Conservation (phyloP, 1,284 basidiomycete species). For the Heliocybe sulcata region DNA sequence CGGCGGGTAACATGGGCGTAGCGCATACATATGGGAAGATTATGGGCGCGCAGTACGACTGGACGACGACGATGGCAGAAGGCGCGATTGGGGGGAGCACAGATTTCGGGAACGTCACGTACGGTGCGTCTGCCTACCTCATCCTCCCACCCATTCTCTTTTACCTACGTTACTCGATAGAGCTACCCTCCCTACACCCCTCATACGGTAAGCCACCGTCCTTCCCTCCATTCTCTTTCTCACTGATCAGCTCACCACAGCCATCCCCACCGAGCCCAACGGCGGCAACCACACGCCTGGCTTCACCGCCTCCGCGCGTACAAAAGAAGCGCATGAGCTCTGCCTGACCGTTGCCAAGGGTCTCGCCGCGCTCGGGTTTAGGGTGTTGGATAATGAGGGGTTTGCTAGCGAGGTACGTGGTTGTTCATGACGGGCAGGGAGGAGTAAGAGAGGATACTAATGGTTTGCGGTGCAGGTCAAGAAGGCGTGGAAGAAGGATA, state of each 20-base stretch:
- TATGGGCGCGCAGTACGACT: constrained; percentile 45
- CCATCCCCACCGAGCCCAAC: constrained; percentile 46
- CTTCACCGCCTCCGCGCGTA: constrained; percentile 49
- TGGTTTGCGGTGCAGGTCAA: neutral
- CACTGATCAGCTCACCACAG: constrained; percentile 15
- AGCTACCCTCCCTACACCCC: constrained; percentile 28
- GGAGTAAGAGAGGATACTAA: too few relatives aligned
- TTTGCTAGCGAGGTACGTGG: constrained; percentile 29
- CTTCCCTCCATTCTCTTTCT: constrained; percentile 1
- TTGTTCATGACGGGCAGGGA: neutral
- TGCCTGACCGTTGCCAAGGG: constrained; percentile 51
- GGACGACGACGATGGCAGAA: constrained; percentile 41
- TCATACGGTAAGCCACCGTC: constrained; percentile 30
- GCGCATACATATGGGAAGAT: constrained; percentile 22
- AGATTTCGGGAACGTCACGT: constrained; percentile 65
- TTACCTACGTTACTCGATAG: constrained; percentile 3
- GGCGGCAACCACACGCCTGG: constrained; percentile 61
- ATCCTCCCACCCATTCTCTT: neutral
- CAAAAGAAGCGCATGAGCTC: constrained; percentile 46
- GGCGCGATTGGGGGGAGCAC: constrained; percentile 59
- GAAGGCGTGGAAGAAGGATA: neutral
- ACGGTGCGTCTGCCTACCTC: constrained; percentile 29
- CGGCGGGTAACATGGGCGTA: too few relatives aligned
- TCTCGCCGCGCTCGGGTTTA: constrained; percentile 49
- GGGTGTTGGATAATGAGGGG: constrained; percentile 47